Evolutionary conservation across 2,329 filamentous ascomycete genomes (phyloP).

Genomic region (Colletotrichum tofieldiae): DNA sequence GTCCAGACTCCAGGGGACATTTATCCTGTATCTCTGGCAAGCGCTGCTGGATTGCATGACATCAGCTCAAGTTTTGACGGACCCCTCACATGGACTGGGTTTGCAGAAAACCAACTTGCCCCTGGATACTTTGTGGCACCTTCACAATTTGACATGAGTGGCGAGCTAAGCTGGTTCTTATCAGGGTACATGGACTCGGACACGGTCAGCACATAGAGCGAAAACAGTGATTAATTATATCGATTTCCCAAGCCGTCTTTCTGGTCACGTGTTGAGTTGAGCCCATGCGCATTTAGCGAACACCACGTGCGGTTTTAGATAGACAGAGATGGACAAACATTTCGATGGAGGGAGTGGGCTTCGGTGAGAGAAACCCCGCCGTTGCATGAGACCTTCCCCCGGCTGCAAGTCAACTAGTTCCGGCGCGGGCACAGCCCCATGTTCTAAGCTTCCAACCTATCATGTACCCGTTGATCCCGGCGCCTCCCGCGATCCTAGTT

Average conservation of each 20-base stretch:
- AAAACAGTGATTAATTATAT: neutral
- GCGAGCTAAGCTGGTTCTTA: constrained; percentile 33
- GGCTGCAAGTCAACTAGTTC: neutral
- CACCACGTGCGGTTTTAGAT: neutral
- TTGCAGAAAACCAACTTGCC: constrained; percentile 28
- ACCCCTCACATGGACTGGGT: constrained; percentile 23
- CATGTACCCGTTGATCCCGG: neutral
- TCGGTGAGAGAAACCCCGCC: neutral
- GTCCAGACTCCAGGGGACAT: constrained; percentile 23
- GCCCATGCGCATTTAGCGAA: neutral
- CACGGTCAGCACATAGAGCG: neutral
- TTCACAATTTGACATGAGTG: constrained; percentile 34
- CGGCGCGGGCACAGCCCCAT: neutral
- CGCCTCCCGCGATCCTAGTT: neutral
- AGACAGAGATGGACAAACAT: neutral
- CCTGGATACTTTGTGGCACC: constrained; percentile 30
- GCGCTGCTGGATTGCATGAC: constrained; percentile 1
- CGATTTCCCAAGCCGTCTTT: too few species aligned
- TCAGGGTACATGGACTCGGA: constrained; percentile 32
- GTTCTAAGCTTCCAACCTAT: neutral
- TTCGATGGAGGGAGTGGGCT: neutral
- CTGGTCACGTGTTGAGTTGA: neutral
- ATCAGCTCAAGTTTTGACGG: constrained; percentile 9
- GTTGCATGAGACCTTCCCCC: neutral
- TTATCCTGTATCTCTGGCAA: constrained; percentile 6